Conservation (phyloP, 805 yeast genomes). For the Cyberlindnera meyerae region DNA sequence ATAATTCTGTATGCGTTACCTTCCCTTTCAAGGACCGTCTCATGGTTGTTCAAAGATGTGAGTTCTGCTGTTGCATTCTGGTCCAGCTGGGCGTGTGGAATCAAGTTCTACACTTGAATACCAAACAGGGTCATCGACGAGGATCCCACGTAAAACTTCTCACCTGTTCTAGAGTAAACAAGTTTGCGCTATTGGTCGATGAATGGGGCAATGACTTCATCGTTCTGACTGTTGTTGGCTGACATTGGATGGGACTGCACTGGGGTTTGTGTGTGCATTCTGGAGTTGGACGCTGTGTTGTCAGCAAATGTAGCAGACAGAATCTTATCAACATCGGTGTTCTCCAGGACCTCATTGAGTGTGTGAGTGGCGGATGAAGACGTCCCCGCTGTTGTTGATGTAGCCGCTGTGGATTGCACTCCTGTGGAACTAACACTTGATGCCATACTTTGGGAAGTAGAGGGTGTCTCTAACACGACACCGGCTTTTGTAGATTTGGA, state of each 20-base stretch:
- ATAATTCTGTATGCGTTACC: conserved; percentile 73
- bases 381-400: neutral
- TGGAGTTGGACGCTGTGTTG: conserved; percentile 24
- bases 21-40: conserved; percentile 64
- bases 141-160: conserved; percentile 70
- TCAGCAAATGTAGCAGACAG: conserved; percentile 24
- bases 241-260: neutral
- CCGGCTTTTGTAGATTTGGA: neutral
- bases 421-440: neutral
- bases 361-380: conserved; percentile 2
- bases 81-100: conserved; percentile 24
- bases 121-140: conserved; percentile 82
- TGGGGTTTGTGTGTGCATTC: conserved; percentile 3
- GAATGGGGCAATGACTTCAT: conserved; percentile 60
- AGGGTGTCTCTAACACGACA: neutral
- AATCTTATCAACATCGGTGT: conserved; percentile 21
- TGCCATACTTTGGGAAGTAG: neutral
- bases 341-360: conserved; percentile 18
- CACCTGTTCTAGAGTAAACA: conserved; percentile 72
- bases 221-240: neutral
- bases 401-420: neutral
- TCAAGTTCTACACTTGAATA: conserved; percentile 65
- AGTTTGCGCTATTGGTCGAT: conserved; percentile 67
- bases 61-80: conserved; percentile 23
- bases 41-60: conserved; percentile 27